Evolutionary conservation across 306 rosid species (phyloP).

Genomic region (Heteromeles arbutifolia): DNA sequence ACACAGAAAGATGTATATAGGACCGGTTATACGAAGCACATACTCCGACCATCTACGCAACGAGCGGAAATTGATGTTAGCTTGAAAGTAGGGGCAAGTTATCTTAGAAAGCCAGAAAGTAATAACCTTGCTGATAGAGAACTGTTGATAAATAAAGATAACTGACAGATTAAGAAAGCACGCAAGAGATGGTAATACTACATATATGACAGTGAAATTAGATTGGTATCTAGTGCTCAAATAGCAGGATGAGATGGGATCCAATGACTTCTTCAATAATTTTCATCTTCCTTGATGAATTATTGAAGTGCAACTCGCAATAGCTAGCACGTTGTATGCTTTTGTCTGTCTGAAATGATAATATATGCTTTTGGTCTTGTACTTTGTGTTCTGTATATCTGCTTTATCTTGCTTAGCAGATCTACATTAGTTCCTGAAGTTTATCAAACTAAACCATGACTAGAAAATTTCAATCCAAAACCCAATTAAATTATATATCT

Average conservation of each 20-base stretch:
- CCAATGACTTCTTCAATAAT: constrained; percentile 6
- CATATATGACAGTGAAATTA: background rate
- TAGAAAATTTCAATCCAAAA: too few relatives aligned
- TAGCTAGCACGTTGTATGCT: background rate
- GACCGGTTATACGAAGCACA: too few relatives aligned
- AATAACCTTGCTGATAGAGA: background rate
- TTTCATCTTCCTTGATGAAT: background rate
- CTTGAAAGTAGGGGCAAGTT: background rate
- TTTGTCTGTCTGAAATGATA: background rate
- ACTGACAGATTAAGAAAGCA: background rate
- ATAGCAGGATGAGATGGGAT: background rate
- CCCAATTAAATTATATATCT: too few relatives aligned
- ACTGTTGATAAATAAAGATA: background rate
- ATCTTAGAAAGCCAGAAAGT: background rate
- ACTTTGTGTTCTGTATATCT: too few relatives aligned
- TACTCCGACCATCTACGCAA: too few relatives aligned
- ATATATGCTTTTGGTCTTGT: background rate
- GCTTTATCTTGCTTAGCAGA: too few relatives aligned
- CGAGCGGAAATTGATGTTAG: background rate
- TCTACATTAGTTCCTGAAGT: too few relatives aligned
- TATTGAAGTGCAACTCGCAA: background rate
- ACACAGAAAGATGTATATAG: too few relatives aligned
- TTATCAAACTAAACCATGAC: too few relatives aligned
- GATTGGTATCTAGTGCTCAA: background rate
- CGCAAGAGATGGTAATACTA: background rate